Percentiles rank a stretch among this genome's conserved stretches.
These are phyloP conservation scores for Hygrophoropsis aurantiaca DNA, from an alignment of 768 basidiomycete species.

Conservation along the genomic window DNA sequence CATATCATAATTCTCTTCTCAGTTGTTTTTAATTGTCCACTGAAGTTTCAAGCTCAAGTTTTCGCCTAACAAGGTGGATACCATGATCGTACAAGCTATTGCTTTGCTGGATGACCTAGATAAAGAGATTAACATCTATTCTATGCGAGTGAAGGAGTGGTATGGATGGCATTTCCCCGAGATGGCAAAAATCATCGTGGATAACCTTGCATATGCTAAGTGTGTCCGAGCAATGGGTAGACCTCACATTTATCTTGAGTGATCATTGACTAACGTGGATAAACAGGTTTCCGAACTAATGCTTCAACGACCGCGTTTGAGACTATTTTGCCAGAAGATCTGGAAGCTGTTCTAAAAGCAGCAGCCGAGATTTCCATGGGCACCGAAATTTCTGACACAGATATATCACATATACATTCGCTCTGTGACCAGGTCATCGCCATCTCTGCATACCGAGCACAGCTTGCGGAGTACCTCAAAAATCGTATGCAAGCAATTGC, in stretches of 20 bases:
- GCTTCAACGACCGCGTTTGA: constrained; percentile 84
- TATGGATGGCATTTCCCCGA: constrained; percentile 99
- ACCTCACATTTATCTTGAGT: neutral
- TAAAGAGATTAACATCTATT: constrained; percentile 99
- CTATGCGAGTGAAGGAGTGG: constrained; percentile 99
- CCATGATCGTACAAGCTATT: constrained; percentile 99
- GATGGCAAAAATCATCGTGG: constrained; percentile 96
- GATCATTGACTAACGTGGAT: constrained; percentile 1
- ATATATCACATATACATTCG: constrained; percentile 95
- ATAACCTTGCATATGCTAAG: constrained; percentile 97
- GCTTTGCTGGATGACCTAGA: constrained; percentile 96
- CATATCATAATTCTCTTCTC: constrained; percentile 15
- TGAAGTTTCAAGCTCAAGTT: constrained; percentile 97
- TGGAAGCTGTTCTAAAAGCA: constrained; percentile 91
- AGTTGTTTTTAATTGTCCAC: constrained; percentile 4
- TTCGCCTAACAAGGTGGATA: constrained; percentile 99
- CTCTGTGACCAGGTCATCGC: constrained; percentile 98
- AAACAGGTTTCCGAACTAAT: constrained; percentile 89
- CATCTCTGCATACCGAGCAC: constrained; percentile 91
- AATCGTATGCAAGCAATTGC: constrained; percentile 99
- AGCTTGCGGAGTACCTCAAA: constrained; percentile 93
- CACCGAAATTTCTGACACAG: constrained; percentile 96
- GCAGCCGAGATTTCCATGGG: constrained; percentile 99
- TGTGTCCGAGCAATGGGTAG: constrained; percentile 87
- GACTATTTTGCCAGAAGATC: constrained; percentile 91